Conservation (phyloP, 2,329 filamentous ascomycete genomes). For the Aspergillus arachidicola region DNA sequence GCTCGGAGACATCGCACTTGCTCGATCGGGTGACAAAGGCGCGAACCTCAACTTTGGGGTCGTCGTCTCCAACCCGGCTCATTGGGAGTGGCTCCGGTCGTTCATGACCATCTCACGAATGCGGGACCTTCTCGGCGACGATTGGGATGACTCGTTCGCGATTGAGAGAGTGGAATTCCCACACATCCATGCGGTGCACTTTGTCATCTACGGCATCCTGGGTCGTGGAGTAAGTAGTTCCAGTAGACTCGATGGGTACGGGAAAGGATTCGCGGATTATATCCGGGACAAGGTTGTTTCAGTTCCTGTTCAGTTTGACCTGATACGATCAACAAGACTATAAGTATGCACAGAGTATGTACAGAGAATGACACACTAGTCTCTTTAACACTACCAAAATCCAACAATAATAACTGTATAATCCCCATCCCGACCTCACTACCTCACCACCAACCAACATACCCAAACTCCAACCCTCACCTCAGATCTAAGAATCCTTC, state of each 20-base stretch:
- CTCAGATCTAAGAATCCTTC: neutral
- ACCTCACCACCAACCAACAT: neutral
- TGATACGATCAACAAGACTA: neutral
- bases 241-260: conserved; percentile 51
- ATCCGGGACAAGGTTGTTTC: conserved; percentile 49
- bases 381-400: neutral
- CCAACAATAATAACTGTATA: no score
- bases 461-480: neutral
- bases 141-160: conserved; percentile 47
- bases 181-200: conserved; percentile 51
- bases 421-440: no score
- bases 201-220: conserved; percentile 53
- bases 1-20: conserved; percentile 49
- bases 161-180: conserved; percentile 55
- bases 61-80: conserved; percentile 29
- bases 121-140: conserved; percentile 46
- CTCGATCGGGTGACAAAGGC: conserved; percentile 46
- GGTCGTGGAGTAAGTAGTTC: conserved; percentile 53
- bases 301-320: conserved; percentile 31
- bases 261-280: conserved; percentile 58
- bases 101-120: conserved; percentile 46
- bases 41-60: conserved; percentile 48
- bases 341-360: neutral
- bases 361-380: no score
- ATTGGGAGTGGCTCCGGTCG: conserved; percentile 41